Evolutionary conservation across 1,139 yeast species (phyloP), one percentile per base, ranked within the genome.

Genomic region (Pneumocystis oryctolagi): DNA sequence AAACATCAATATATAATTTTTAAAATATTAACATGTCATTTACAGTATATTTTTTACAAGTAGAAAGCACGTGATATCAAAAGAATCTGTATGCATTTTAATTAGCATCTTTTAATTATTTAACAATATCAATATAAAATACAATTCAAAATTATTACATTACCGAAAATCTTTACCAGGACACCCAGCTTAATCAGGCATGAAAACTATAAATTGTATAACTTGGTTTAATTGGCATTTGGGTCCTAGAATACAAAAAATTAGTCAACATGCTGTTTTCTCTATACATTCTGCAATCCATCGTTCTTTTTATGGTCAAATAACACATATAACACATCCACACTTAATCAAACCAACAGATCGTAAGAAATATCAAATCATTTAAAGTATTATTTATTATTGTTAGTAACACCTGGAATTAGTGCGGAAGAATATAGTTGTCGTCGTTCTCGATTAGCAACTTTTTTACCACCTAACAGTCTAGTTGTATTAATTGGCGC

Each of bases 401-500:
- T 35, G 3, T 30, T 25, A 68, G 71, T 94, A 40, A 90, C 98
- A 0, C 94, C 95, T 0, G 95, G 96, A 0, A 89, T 92, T 57
- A 76, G 87, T 1, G 92, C 96, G 0, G 64, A 80, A 64, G 98
- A 94, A 72, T 92, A 89, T 72, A 87, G 79, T 68, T 77, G 82
- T 61, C 80, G 98, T 67, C 77, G 98, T 62, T 70, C 80, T 16
- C 73, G 75, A 42, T 74, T 92, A 4, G 81, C 86, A 0, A 75
- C 77, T 55, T 72, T 76, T 56, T 72, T 94, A 67, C 87, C 90
- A 0, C 76, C 80, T 4, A 79, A 80, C 31, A 84, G 95, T 8
- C 74, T 87, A 56, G 90, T 90, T 0, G 82, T 92, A 55, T 73
- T 90, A 3, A 82, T 86, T 1, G 96, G 97, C 25, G 55, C 55